phyloP scores from a whole-genome alignment of 148 eudicot species.

The Arbutus unedo region DNA sequence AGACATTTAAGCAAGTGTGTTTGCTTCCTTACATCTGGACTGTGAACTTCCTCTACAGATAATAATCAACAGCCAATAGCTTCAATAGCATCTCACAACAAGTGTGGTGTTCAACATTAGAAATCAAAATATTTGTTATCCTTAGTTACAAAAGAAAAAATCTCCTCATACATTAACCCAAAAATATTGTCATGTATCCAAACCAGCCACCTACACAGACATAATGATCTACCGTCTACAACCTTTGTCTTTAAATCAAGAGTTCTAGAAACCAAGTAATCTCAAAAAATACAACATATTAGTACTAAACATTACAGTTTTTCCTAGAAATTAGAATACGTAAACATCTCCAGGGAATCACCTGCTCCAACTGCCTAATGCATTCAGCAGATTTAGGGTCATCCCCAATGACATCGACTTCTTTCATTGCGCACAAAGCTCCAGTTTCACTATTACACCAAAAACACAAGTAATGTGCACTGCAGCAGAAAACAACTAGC shows the following conservation, averaged over 20 bases:
- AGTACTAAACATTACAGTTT: not conserved
- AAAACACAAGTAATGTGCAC: not conserved
- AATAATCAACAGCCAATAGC: not conserved
- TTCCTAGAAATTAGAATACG: not conserved
- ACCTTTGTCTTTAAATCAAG: not conserved
- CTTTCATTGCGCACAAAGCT: conserved; percentile 91
- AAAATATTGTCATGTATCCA: not conserved
- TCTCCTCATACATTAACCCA: not conserved
- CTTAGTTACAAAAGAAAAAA: not conserved
- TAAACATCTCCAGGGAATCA: conserved; percentile 18
- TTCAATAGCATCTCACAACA: not conserved
- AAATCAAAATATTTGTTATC: not conserved
- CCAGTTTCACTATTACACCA: conserved; percentile 66
- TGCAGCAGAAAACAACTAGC: conserved; percentile 1
- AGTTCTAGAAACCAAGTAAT: not conserved
- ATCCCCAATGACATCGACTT: conserved; percentile 71
- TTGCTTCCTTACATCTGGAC: no score
- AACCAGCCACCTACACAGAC: not conserved
- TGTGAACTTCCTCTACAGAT: no score
- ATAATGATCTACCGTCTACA: not conserved
- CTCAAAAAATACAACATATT: not conserved
- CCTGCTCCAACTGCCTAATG: conserved; percentile 92
- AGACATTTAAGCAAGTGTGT: no score
- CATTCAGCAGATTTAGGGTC: conserved; percentile 77
- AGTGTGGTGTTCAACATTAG: not conserved